These are phyloP conservation scores for Acanthamoeba castellanii DNA, from an alignment of 208 protist genomes.

Conservation along the genomic window DNA sequence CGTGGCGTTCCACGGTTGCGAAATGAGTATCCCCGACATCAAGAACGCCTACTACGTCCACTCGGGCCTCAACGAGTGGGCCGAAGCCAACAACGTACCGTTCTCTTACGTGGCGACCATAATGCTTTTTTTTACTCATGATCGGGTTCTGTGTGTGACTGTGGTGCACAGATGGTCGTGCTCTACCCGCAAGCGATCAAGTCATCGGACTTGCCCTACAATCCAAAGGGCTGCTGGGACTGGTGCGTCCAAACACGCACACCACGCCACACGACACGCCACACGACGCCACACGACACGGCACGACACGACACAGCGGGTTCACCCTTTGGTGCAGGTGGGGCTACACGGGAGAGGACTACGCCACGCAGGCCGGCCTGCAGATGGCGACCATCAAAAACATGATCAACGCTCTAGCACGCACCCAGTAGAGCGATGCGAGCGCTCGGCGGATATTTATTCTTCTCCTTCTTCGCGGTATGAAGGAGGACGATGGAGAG, in stretches of 20 bases:
- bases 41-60: slow-evolving; percentile 68
- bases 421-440: neutral
- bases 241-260: slow-evolving; percentile 68
- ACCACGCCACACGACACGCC: neutral
- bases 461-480: neutral
- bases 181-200: slow-evolving; percentile 75
- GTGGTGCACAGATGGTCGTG: slow-evolving; percentile 26
- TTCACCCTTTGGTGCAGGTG: slow-evolving; percentile 2
- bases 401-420: neutral
- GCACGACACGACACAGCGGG: neutral
- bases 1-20: slow-evolving; percentile 76
- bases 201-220: neutral
- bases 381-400: slow-evolving; percentile 27
- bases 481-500: neutral
- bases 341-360: slow-evolving; percentile 60
- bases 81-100: slow-evolving; percentile 79
- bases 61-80: slow-evolving; percentile 77
- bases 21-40: neutral
- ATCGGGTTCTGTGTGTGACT: neutral
- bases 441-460: too few species aligned
- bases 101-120: neutral
- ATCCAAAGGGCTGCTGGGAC: slow-evolving; percentile 79
- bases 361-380: neutral
- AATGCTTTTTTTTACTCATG: neutral
- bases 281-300: neutral